phyloP scores from a whole-genome alignment of 352 stramenopile species.

The Phytopythium aichiense region DNA sequence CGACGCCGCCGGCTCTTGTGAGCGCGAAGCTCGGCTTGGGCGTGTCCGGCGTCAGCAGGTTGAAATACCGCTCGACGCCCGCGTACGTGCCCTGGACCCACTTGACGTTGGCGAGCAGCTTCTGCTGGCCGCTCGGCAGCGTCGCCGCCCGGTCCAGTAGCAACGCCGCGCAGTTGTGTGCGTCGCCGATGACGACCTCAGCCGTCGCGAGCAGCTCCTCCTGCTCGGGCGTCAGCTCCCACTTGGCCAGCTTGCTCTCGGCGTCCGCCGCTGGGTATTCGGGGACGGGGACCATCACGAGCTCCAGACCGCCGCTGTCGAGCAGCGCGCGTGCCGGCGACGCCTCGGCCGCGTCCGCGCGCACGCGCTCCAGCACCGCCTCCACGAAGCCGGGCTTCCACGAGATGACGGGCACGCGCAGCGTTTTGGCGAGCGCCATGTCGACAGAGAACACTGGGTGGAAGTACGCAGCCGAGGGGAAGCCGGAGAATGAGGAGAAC shows the following conservation, averaged over 20 bases:
- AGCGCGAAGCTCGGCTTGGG: constrained; percentile 28
- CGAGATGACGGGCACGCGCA: constrained; percentile 53
- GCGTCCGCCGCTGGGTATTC: constrained; percentile 14
- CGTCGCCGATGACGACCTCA: constrained; percentile 45
- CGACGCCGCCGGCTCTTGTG: constrained; percentile 53
- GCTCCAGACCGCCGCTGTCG: constrained; percentile 30
- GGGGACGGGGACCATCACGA: constrained; percentile 26
- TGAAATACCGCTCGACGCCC: constrained; percentile 49
- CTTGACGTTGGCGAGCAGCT: constrained; percentile 34
- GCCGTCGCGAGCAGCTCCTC: constrained; percentile 29
- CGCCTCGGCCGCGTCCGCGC: constrained; percentile 7
- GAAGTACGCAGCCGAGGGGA: not conserved
- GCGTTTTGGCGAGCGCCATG: constrained; percentile 5
- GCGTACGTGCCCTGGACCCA: constrained; percentile 69
- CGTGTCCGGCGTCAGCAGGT: constrained; percentile 12
- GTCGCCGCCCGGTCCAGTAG: constrained; percentile 22
- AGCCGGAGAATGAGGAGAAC: not conserved
- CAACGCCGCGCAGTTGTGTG: constrained; percentile 34
- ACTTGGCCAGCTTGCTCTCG: constrained; percentile 12
- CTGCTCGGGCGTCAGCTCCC: constrained; percentile 26
- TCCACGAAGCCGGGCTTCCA: constrained; percentile 41
- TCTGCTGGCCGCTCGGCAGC: constrained; percentile 19
- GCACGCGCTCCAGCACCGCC: constrained; percentile 29
- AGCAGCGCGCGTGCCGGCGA: constrained; percentile 39
- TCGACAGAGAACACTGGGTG: not conserved